phyloP scores from a whole-genome alignment of 805 yeast species.

The Candida tallmaniae region DNA sequence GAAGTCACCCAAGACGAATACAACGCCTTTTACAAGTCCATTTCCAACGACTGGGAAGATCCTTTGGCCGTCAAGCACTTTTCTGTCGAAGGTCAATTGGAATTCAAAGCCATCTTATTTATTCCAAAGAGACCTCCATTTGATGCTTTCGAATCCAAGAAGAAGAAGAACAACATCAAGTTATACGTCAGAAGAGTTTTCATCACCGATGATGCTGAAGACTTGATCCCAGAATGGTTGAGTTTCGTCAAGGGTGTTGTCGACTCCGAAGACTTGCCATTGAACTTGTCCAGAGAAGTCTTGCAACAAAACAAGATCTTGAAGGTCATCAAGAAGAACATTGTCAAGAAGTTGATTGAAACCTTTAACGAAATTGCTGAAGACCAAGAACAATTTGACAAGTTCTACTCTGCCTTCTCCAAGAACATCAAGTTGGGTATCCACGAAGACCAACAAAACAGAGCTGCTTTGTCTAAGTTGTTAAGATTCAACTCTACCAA shows the following conservation, averaged over 20 bases:
- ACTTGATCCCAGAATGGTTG: constrained; percentile 98
- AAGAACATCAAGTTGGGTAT: constrained; percentile 98
- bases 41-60: constrained; percentile 99
- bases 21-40: constrained; percentile 98
- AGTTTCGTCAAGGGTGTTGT: constrained; percentile 98
- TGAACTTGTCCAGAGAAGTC: constrained; percentile 99
- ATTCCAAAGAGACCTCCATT: constrained; percentile 99
- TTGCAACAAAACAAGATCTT: constrained; percentile 99
- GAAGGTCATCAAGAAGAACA: constrained; percentile 98
- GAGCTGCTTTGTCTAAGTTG: constrained; percentile 90
- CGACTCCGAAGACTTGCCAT: constrained; percentile 98
- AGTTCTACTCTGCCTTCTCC: constrained; percentile 95
- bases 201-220: constrained; percentile 99
- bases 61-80: constrained; percentile 99
- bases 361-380: constrained; percentile 99
- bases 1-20: constrained; percentile 98
- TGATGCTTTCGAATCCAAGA: constrained; percentile 95
- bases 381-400: constrained; percentile 97
- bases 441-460: constrained; percentile 98
- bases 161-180: constrained; percentile 99
- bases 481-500: constrained; percentile 97
- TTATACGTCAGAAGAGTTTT: constrained; percentile 98
- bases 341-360: constrained; percentile 96
- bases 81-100: constrained; percentile 99
- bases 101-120: constrained; percentile 95